Conservation (phyloP, 768 basidiomycete species). For the Daedaleopsis nitida region DNA sequence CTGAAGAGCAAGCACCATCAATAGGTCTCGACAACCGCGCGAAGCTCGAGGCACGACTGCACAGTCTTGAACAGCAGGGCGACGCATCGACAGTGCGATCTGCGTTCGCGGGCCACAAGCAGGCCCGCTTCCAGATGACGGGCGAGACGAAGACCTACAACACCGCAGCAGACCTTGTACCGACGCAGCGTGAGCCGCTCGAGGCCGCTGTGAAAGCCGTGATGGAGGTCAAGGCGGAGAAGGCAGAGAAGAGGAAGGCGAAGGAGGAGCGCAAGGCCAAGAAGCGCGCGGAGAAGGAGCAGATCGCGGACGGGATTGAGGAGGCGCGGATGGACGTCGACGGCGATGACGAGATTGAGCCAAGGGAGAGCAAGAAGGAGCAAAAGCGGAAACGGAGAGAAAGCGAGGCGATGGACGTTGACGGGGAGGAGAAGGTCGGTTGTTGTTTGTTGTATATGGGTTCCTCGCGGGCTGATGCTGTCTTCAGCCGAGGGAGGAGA, state of each 20-base stretch:
- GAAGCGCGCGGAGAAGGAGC: constrained; percentile 54
- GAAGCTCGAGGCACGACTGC: constrained; percentile 93
- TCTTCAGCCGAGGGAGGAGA: constrained; percentile 49
- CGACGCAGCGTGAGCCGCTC: constrained; percentile 84
- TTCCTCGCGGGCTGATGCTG: constrained; percentile 10
- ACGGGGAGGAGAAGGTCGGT: constrained; percentile 42
- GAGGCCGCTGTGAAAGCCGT: constrained; percentile 74
- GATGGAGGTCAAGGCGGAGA: constrained; percentile 86
- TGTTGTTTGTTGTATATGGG: constrained; percentile 7
- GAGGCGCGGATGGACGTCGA: constrained; percentile 47
- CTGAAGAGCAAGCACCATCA: constrained; percentile 75
- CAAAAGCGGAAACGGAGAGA: constrained; percentile 53
- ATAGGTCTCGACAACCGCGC: constrained; percentile 93
- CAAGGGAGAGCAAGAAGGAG: constrained; percentile 39
- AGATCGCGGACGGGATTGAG: constrained; percentile 26
- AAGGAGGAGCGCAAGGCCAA: constrained; percentile 60
- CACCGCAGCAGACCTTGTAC: constrained; percentile 77
- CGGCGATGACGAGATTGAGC: constrained; percentile 38
- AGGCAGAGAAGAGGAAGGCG: constrained; percentile 80
- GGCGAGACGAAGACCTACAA: constrained; percentile 87
- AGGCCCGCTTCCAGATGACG: constrained; percentile 77
- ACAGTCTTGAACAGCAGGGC: constrained; percentile 81
- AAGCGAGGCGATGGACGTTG: constrained; percentile 51
- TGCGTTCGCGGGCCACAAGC: constrained; percentile 34
- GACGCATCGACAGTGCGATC: constrained; percentile 75